Percentiles rank a stretch among this genome's conserved stretches.
phyloP scores from a whole-genome alignment of 2,329 filamentous ascomycete genomes.

The Alternaria sp. region DNA sequence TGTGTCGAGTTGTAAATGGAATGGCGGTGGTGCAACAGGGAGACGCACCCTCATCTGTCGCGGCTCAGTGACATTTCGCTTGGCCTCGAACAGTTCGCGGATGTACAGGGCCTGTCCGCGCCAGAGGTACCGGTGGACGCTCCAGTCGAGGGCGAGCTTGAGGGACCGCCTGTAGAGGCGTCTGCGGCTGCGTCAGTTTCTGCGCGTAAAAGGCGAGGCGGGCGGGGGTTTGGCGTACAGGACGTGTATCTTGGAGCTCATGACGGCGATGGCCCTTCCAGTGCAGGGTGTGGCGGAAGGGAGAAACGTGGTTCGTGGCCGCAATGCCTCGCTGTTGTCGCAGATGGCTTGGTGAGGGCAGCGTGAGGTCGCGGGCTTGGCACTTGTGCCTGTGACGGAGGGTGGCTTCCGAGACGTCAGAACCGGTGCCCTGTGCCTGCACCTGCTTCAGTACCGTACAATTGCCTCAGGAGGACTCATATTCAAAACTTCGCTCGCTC shows the following conservation, averaged over 20 bases:
- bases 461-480: constrained; percentile 37
- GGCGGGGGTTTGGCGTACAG: constrained; percentile 38
- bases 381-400: constrained; percentile 33
- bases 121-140: constrained; percentile 91
- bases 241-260: constrained; percentile 53
- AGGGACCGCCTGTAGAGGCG: constrained; percentile 88
- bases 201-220: constrained; percentile 20
- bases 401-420: constrained; percentile 40
- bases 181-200: constrained; percentile 53
- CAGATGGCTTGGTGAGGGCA: constrained; percentile 24
- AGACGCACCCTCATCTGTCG: constrained; percentile 80
- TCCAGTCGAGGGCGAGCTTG: constrained; percentile 95
- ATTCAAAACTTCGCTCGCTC: constrained; percentile 5
- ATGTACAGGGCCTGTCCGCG: constrained; percentile 96
- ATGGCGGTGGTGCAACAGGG: background rate
- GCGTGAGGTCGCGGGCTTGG: constrained; percentile 39
- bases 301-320: constrained; percentile 24
- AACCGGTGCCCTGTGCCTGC: constrained; percentile 30
- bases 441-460: constrained; percentile 25
- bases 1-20: constrained; percentile 4
- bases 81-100: constrained; percentile 92
- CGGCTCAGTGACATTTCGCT: constrained; percentile 82
- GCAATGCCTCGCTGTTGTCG: constrained; percentile 41
- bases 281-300: constrained; percentile 23
- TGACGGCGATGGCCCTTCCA: constrained; percentile 35